Evolutionary conservation across 2,329 filamentous ascomycete genomes (phyloP).

Genomic region (Colletotrichum nymphaeae): DNA sequence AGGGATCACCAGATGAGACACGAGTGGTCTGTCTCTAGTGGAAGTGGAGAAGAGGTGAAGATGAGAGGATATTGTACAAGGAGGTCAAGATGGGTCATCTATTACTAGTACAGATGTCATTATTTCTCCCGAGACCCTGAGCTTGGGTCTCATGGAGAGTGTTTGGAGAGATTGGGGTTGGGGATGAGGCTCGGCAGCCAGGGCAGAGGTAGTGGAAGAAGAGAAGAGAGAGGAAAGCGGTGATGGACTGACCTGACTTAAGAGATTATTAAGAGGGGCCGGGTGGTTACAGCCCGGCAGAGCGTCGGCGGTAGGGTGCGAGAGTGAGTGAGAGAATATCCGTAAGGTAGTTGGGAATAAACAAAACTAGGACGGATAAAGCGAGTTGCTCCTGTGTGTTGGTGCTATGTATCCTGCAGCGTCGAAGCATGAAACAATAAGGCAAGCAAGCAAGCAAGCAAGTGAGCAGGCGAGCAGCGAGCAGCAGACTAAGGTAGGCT

Average conservation of each 20-base stretch:
- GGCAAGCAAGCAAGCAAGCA: conserved; percentile 24
- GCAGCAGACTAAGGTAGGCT: conserved; percentile 1
- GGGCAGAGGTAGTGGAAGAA: conserved; percentile 37
- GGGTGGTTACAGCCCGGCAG: conserved; percentile 15
- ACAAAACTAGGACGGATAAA: conserved; percentile 33
- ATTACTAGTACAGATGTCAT: conserved; percentile 36
- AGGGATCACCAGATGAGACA: conserved; percentile 38
- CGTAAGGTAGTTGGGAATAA: conserved; percentile 23
- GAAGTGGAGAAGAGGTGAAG: neutral
- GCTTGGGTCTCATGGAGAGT: conserved; percentile 48
- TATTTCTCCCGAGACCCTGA: conserved; percentile 47
- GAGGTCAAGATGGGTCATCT: conserved; percentile 37
- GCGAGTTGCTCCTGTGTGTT: conserved; percentile 22
- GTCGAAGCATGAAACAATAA: conserved; percentile 36
- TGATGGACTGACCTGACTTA: conserved; percentile 39
- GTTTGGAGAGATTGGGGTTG: conserved; percentile 36
- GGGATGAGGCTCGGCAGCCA: conserved; percentile 34
- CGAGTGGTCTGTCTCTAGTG: conserved; percentile 31
- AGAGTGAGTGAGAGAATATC: neutral
- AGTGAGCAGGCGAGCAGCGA: conserved; percentile 3
- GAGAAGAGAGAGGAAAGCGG: conserved; percentile 36
- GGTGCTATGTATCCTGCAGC: conserved; percentile 38
- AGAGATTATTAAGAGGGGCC: conserved; percentile 28
- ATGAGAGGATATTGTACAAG: conserved; percentile 45
- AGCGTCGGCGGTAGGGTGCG: conserved; percentile 24